Conservation (phyloP, 306 rosid genomes). For the Coriaria nepalensis region DNA sequence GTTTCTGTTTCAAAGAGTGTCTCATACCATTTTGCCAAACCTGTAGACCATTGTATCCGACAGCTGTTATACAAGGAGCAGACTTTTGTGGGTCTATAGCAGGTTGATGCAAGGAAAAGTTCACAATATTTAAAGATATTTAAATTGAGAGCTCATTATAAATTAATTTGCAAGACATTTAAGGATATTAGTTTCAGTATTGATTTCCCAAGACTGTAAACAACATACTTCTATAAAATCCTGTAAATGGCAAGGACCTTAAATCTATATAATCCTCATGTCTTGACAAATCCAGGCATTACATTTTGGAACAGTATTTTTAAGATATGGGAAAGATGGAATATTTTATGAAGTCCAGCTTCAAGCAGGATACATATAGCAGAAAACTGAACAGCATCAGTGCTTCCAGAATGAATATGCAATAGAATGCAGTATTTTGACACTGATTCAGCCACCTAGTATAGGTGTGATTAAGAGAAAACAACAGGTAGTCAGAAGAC, state of each 20-base stretch:
- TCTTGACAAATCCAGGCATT: no score
- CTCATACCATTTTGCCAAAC: constrained; percentile 46
- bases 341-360: not conserved
- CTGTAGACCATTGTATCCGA: constrained; percentile 43
- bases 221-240: no score
- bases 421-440: constrained; percentile 35
- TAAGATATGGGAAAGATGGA: not conserved
- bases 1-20: not conserved
- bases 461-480: constrained; percentile 1
- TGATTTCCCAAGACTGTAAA: no score
- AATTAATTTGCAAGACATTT: not conserved
- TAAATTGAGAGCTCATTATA: not conserved
- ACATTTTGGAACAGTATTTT: no score
- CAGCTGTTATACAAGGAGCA: constrained; percentile 36
- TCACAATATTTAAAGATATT: not conserved
- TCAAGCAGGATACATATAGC: constrained; percentile 41
- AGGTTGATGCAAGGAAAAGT: constrained; percentile 28
- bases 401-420: constrained; percentile 33
- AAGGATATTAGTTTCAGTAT: no score
- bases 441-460: constrained; percentile 36
- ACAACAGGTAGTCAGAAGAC: not conserved
- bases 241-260: no score
- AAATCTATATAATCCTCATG: no score
- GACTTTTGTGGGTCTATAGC: constrained; percentile 35
- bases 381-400: constrained; percentile 34